These are phyloP conservation scores for Trichoderma gracile DNA, from an alignment of 2,329 filamentous ascomycete species.

Conservation along the genomic window DNA sequence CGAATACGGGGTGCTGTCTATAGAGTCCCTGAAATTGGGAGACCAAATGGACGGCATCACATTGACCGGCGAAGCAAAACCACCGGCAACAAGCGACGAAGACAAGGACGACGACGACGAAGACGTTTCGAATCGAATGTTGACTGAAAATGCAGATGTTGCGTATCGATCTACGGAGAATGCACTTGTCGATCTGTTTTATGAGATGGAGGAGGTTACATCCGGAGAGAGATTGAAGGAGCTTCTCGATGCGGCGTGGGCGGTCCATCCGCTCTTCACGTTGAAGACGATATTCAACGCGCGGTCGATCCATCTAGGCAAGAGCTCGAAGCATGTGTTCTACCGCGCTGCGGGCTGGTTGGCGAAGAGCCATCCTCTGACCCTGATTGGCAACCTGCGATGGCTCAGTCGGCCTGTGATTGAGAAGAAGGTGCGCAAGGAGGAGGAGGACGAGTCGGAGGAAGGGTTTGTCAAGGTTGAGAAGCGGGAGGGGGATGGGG, in stretches of 20 bases:
- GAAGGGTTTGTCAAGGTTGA: constrained; percentile 37
- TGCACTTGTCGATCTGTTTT: constrained; percentile 56
- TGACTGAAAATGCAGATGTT: constrained; percentile 55
- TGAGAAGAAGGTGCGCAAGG: constrained; percentile 50
- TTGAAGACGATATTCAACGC: constrained; percentile 62
- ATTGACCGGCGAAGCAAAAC: constrained; percentile 28
- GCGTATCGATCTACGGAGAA: constrained; percentile 49
- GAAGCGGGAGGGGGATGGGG: constrained; percentile 37
- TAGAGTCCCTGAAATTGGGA: constrained; percentile 29
- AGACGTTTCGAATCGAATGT: constrained; percentile 35
- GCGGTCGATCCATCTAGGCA: constrained; percentile 62
- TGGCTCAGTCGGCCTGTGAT: constrained; percentile 60
- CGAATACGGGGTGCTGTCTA: constrained; percentile 20
- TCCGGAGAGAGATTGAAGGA: constrained; percentile 41
- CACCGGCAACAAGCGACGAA: constrained; percentile 25
- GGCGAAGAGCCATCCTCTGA: constrained; percentile 54
- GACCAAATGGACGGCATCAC: constrained; percentile 41
- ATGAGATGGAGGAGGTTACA: constrained; percentile 48
- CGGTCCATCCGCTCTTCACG: constrained; percentile 48
- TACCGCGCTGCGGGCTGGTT: constrained; percentile 60
- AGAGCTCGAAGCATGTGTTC: constrained; percentile 49
- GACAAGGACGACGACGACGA: constrained; percentile 43
- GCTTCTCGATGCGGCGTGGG: constrained; percentile 53
- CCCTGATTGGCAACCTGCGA: constrained; percentile 53
- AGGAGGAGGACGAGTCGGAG: constrained; percentile 37